Conservation (phyloP, 768 basidiomycete species). For the Collybia sordida region DNA sequence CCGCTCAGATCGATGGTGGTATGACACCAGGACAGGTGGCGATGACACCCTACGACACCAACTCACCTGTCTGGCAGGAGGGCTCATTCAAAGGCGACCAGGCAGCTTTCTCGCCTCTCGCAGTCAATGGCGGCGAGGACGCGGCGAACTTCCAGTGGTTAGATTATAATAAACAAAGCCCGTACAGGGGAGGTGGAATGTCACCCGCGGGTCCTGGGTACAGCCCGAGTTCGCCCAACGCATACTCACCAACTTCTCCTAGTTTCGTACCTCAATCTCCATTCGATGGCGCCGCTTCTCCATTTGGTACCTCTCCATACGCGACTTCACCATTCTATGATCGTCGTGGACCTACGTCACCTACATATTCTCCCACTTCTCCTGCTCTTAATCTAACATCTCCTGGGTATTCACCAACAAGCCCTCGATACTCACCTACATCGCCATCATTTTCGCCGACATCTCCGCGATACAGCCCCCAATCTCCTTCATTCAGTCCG, state of each 20-base stretch:
- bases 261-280: slow-evolving; percentile 82
- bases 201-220: slow-evolving; percentile 87
- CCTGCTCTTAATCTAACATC: slow-evolving; percentile 82
- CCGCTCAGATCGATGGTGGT: slow-evolving; percentile 78
- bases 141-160: slow-evolving; percentile 70
- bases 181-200: slow-evolving; percentile 80
- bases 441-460: slow-evolving; percentile 86
- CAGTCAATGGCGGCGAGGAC: slow-evolving; percentile 84
- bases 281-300: slow-evolving; percentile 79
- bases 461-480: slow-evolving; percentile 82
- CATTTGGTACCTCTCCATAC: slow-evolving; percentile 78
- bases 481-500: slow-evolving; percentile 88
- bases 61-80: slow-evolving; percentile 84
- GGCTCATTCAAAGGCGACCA: slow-evolving; percentile 77
- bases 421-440: slow-evolving; percentile 83
- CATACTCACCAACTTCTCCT: slow-evolving; percentile 88
- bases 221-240: slow-evolving; percentile 89
- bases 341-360: slow-evolving; percentile 64
- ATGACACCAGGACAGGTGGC: slow-evolving; percentile 92
- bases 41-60: slow-evolving; percentile 96
- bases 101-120: slow-evolving; percentile 94
- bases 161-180: slow-evolving; percentile 84
- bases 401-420: slow-evolving; percentile 82
- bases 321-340: slow-evolving; percentile 85
- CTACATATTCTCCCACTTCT: slow-evolving; percentile 87